Conservation (phyloP, 2,329 filamentous ascomycete species). For the Colletotrichum siamense region DNA sequence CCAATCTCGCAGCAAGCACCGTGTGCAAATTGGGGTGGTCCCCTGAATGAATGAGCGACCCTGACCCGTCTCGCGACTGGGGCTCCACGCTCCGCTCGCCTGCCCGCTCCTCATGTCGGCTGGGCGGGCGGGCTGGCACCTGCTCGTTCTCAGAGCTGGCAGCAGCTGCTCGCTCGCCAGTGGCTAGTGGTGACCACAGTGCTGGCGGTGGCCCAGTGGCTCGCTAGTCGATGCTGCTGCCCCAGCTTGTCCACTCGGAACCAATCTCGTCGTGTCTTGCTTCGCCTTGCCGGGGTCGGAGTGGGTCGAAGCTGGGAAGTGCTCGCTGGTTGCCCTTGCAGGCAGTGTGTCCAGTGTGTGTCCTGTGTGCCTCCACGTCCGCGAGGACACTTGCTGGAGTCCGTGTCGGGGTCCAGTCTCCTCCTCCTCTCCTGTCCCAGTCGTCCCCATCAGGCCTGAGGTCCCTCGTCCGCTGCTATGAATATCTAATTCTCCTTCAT, state of each 20-base stretch:
- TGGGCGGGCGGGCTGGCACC: background rate
- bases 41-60: slow-evolving; percentile 11
- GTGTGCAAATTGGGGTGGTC: slow-evolving; percentile 13
- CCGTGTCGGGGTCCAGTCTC: slow-evolving; percentile 12
- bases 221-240: background rate
- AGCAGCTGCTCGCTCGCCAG: background rate
- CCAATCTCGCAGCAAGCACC: background rate
- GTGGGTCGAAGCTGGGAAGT: background rate
- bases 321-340: background rate
- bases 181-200: background rate
- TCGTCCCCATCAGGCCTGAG: background rate
- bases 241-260: background rate
- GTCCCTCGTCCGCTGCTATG: slow-evolving; percentile 1
- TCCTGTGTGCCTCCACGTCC: background rate
- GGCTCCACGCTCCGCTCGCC: background rate
- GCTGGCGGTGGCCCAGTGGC: background rate
- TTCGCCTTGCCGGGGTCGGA: background rate
- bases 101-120: background rate
- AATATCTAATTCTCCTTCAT: slow-evolving; percentile 23
- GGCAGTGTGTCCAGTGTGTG: background rate
- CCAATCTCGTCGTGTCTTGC: slow-evolving; percentile 8
- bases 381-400: background rate
- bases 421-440: background rate
- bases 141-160: background rate
- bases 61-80: background rate